Evolutionary conservation across 139 green algal genomes (phyloP).

Genomic region (Haematococcus lacustris): DNA sequence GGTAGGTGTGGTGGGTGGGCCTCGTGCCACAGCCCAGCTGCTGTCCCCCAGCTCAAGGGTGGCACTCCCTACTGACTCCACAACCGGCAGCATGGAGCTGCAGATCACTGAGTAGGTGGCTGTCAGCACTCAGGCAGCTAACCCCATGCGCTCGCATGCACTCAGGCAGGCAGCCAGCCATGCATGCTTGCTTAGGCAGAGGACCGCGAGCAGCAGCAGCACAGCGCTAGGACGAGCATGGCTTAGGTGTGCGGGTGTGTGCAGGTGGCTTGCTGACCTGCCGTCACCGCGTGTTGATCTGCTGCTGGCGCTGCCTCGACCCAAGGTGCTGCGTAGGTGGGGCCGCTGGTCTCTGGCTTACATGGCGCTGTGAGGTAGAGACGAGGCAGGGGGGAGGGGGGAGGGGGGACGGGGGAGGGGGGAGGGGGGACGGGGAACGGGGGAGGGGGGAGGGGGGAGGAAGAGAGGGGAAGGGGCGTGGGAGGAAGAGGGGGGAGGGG

Average conservation of each 20-base stretch:
- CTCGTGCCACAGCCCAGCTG: not conserved
- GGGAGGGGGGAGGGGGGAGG: not conserved
- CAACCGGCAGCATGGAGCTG: too few relatives aligned
- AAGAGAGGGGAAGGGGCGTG: not conserved
- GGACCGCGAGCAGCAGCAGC: not conserved
- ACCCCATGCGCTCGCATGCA: not conserved
- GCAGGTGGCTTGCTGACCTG: not conserved
- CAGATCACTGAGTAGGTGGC: not conserved
- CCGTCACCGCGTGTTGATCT: not conserved
- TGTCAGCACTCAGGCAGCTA: not conserved
- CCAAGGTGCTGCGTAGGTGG: slow-evolving; percentile 3
- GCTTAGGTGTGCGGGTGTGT: not conserved
- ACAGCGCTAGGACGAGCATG: not conserved
- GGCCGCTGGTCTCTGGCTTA: not conserved
- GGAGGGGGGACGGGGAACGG: too few relatives aligned
- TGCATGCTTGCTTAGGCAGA: not conserved
- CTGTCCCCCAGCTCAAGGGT: not conserved
- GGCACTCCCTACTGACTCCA: not conserved
- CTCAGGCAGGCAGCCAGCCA: not conserved
- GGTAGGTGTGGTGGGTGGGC: not conserved
- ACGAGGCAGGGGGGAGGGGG: not conserved
- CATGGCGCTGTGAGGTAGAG: not conserved
- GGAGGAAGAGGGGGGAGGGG: not conserved
- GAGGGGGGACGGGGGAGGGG: too few relatives aligned
- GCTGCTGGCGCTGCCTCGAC: slow-evolving; percentile 4